phyloP scores from a whole-genome alignment of 805 yeast genomes.

The Candida peoriensis region DNA sequence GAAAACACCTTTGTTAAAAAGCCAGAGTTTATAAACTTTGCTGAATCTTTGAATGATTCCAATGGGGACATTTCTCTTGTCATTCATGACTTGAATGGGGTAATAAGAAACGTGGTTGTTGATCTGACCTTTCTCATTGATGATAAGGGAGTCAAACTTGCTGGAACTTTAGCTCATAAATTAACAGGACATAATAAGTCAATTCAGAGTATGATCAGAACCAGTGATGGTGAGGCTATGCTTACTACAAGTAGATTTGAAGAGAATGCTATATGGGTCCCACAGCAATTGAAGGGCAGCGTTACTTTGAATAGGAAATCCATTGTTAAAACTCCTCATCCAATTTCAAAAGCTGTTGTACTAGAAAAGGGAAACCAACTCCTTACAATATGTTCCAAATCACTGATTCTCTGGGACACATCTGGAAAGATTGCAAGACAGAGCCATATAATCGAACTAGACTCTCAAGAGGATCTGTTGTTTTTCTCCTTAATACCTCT shows the following conservation, averaged over 20 bases:
- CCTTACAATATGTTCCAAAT: conserved; percentile 38
- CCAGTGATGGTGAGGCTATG: conserved; percentile 59
- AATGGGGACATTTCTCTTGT: conserved; percentile 33
- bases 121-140: conserved; percentile 21
- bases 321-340: conserved; percentile 37
- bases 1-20: conserved; percentile 24
- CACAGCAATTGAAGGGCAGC: conserved; percentile 30
- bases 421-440: conserved; percentile 23
- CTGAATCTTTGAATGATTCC: conserved; percentile 26
- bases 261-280: conserved; percentile 59
- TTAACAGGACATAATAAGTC: conserved; percentile 87
- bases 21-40: conserved; percentile 31
- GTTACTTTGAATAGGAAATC: conserved; percentile 36
- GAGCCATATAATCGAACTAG: conserved; percentile 12
- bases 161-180: conserved; percentile 41
- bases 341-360: conserved; percentile 44
- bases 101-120: conserved; percentile 29
- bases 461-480: conserved; percentile 15
- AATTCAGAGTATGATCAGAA: conserved; percentile 58
- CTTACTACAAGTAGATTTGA: conserved; percentile 57
- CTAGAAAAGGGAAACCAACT: conserved; percentile 43
- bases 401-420: conserved; percentile 62
- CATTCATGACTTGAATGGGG: conserved; percentile 41
- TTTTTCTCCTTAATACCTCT: conserved; percentile 34
- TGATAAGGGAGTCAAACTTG: conserved; percentile 8